phyloP scores from a whole-genome alignment of 768 basidiomycete species.

The Phlegmacium glaucopus region DNA sequence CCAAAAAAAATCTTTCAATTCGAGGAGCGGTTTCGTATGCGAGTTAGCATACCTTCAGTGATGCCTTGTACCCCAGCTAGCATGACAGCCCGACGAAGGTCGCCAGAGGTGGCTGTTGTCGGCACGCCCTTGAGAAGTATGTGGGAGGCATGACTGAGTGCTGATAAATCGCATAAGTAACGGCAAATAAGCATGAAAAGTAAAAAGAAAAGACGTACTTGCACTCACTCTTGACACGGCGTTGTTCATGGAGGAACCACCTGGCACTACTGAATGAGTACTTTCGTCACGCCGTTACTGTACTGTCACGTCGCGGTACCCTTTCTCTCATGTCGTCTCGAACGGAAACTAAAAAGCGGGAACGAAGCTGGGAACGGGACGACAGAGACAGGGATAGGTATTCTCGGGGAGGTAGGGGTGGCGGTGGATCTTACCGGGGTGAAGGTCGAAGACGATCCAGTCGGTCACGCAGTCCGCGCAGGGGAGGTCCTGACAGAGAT shows the following conservation, averaged over 20 bases:
- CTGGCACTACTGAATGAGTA: no score
- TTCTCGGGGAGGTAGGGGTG: constrained; percentile 31
- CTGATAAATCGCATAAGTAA: neutral
- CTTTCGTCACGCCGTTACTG: constrained; percentile 10
- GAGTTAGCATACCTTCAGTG: constrained; percentile 34
- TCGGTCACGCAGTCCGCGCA: constrained; percentile 46
- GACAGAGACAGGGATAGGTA: constrained; percentile 45
- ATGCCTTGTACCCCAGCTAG: constrained; percentile 44
- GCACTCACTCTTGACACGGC: no score
- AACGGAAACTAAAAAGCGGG: constrained; percentile 50
- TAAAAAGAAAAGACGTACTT: neutral
- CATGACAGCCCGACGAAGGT: constrained; percentile 45
- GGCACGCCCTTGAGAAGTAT: constrained; percentile 51
- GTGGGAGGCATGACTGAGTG: constrained; percentile 25
- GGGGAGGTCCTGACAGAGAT: constrained; percentile 18
- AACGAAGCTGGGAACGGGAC: constrained; percentile 63
- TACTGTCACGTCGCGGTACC: neutral
- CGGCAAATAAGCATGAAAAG: neutral
- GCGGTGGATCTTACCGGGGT: constrained; percentile 32
- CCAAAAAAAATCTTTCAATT: neutral
- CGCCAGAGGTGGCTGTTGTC: constrained; percentile 47
- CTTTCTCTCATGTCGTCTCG: constrained; percentile 51
- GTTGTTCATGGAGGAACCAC: no score
- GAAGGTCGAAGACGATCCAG: constrained; percentile 44
- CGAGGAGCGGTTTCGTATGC: neutral